phyloP scores from a whole-genome alignment of 2,329 filamentous ascomycete species.

The Fusarium proliferatum region DNA sequence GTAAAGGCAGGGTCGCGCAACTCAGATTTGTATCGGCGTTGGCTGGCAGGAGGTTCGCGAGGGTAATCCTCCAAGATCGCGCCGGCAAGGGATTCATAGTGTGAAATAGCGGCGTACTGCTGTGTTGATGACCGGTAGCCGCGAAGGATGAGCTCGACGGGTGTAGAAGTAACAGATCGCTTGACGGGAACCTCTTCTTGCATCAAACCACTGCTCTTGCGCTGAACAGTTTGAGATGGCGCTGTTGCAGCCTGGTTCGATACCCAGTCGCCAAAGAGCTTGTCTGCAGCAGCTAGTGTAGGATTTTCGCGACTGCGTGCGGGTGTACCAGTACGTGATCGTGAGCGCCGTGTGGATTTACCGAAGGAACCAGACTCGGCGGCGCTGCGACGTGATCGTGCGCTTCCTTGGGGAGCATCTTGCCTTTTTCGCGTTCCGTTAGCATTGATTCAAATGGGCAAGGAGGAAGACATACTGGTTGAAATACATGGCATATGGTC shows the following conservation, averaged over 20 bases:
- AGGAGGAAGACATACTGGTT: conserved; percentile 61
- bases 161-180: conserved; percentile 54
- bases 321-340: conserved; percentile 69
- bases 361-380: conserved; percentile 74
- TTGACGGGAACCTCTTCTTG: conserved; percentile 55
- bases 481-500: conserved; percentile 75
- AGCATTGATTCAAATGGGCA: not conserved
- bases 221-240: conserved; percentile 44
- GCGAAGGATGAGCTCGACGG: conserved; percentile 83
- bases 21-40: conserved; percentile 77
- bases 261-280: conserved; percentile 70
- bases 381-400: conserved; percentile 63
- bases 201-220: conserved; percentile 52
- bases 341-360: conserved; percentile 72
- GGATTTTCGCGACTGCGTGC: conserved; percentile 68
- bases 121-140: conserved; percentile 75
- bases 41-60: conserved; percentile 79
- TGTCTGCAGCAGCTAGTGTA: conserved; percentile 70
- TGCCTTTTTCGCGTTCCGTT: conserved; percentile 52
- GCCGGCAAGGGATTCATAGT: conserved; percentile 88
- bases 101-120: conserved; percentile 88
- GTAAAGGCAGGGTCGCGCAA: conserved; percentile 78
- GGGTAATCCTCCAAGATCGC: conserved; percentile 94
- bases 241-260: conserved; percentile 56
- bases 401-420: conserved; percentile 61